Conservation (phyloP, 306 rosid genomes). For the Pterocarpus macrocarpus region DNA sequence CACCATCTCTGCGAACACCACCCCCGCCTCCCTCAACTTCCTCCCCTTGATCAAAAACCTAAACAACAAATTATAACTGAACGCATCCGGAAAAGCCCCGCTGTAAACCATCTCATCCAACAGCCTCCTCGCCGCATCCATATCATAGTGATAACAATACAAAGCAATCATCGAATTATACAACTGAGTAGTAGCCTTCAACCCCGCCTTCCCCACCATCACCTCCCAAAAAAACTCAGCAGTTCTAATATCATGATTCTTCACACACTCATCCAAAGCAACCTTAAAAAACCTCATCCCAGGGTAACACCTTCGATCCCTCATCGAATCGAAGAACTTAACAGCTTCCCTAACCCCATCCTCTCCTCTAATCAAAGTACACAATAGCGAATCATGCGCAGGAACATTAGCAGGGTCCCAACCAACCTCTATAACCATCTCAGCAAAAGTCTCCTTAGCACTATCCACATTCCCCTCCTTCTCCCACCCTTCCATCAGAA, state of each 20-base stretch:
- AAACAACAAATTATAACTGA: conserved; percentile 66
- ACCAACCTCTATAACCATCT: conserved; percentile 72
- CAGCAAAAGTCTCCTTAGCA: conserved; percentile 64
- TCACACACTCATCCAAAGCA: conserved; percentile 65
- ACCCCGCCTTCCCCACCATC: conserved; percentile 46
- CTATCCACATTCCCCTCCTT: conserved; percentile 56
- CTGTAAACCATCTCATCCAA: conserved; percentile 66
- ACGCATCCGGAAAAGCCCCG: conserved; percentile 64
- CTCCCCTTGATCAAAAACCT: conserved; percentile 57
- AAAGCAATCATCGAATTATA: conserved; percentile 67
- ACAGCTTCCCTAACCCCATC: conserved; percentile 60
- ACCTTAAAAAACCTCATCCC: conserved; percentile 68
- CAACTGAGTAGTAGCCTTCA: conserved; percentile 56
- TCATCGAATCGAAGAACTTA: conserved; percentile 56
- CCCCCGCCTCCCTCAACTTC: conserved; percentile 58
- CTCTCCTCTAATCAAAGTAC: conserved; percentile 58
- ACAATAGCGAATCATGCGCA: conserved; percentile 68
- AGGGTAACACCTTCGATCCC: conserved; percentile 63
- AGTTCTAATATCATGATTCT: conserved; percentile 48
- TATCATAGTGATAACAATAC: conserved; percentile 52
- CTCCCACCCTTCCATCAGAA: conserved; percentile 82
- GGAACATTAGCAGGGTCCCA: conserved; percentile 71
- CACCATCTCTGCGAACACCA: conserved; percentile 66
- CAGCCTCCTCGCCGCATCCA: conserved; percentile 51
- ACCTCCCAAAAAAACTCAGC: conserved; percentile 70